Base-by-base conservation (phyloP, 2,329 filamentous ascomycete genomes). In the Neocatenulostroma microsporum region DNA sequence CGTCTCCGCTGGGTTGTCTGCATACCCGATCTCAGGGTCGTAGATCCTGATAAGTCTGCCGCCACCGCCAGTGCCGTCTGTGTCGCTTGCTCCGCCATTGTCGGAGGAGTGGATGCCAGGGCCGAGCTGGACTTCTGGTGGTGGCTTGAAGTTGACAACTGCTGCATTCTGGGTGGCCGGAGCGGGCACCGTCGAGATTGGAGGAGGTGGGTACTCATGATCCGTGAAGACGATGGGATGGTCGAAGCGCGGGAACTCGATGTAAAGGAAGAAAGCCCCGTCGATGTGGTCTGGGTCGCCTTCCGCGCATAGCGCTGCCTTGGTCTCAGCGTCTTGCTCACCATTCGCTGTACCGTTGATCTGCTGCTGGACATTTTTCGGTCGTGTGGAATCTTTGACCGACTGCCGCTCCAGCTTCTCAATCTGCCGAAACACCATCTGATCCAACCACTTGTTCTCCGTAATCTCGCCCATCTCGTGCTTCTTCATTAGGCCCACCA, bases 381-480 rank as follows among this genome's bases (percentile, higher is more conserved):
- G 49, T 26, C 44, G 47, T 3, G 42, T 48, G 7, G 60, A 59
- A 25, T 67, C 63, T 21, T 54, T 61, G n/a, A 64, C 54, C 21
- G 66, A 55, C 38, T 54, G 54, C 19, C 61, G 46, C 42, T 64
- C 58, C 30, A 64, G 62, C 62, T 84, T 91, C 64, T 94, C 89
- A 41, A 94, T 80, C 34, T 82, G 82, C 26, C 89, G 80, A 58
- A 94, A 98, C 3, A 95, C 88, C 50, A 96, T 73, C 54, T 91
- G 84, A 59, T 98, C 91, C 28, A 98, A 74, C 93, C 91, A 98
- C 52, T 93, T 85, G 31, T 94, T 83, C 12, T 87, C 78, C 1
- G 85, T 80, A 18, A 98, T 89, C 58, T 98, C 91, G 13, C 87
- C 88, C 82, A 95, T 93, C 57, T 98, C 93, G 56, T 96, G 91